Evolutionary conservation across 148 eudicot species (phyloP).

Genomic region (Rhododendron molle): DNA sequence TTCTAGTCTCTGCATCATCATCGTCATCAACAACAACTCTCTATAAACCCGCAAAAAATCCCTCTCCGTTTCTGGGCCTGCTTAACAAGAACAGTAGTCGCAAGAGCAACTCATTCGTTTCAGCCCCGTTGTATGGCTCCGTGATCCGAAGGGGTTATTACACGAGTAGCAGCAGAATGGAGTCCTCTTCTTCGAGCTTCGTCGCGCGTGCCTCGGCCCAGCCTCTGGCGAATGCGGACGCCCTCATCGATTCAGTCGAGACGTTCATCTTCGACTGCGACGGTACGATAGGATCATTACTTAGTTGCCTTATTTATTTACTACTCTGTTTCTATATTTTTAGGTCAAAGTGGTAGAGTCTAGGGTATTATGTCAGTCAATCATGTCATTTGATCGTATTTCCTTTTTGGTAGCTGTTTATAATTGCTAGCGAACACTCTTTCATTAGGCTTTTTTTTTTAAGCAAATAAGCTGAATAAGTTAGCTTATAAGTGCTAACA

Average conservation of each 20-base stretch:
- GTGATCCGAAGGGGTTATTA: conserved; percentile 8
- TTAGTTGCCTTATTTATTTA: not conserved
- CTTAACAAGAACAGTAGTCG: not conserved
- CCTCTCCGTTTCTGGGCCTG: conserved; percentile 9
- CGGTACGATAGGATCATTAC: conserved; percentile 28
- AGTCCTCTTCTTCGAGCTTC: conserved; percentile 14
- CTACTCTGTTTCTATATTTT: not conserved
- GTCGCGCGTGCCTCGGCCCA: conserved; percentile 49
- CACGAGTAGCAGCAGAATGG: conserved; percentile 25
- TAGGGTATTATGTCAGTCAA: not conserved
- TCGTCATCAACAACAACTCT: conserved; percentile 13
- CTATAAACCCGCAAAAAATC: not conserved
- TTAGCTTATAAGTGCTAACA: too few relatives aligned
- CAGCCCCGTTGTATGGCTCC: conserved; percentile 20
- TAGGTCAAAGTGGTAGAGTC: not conserved
- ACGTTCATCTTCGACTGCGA: conserved; percentile 92
- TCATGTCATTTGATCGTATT: too few relatives aligned
- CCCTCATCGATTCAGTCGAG: conserved; percentile 76
- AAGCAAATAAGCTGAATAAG: too few relatives aligned
- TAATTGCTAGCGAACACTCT: too few relatives aligned
- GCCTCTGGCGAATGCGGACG: conserved; percentile 56
- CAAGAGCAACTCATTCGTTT: conserved; percentile 4
- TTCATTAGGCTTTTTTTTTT: too few relatives aligned
- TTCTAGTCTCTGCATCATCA: conserved; percentile 4
- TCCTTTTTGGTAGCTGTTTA: too few relatives aligned